Evolutionary conservation across 345 rosid species (phyloP), one percentile per base, ranked within the genome.

Genomic region (Populus deltoides): DNA sequence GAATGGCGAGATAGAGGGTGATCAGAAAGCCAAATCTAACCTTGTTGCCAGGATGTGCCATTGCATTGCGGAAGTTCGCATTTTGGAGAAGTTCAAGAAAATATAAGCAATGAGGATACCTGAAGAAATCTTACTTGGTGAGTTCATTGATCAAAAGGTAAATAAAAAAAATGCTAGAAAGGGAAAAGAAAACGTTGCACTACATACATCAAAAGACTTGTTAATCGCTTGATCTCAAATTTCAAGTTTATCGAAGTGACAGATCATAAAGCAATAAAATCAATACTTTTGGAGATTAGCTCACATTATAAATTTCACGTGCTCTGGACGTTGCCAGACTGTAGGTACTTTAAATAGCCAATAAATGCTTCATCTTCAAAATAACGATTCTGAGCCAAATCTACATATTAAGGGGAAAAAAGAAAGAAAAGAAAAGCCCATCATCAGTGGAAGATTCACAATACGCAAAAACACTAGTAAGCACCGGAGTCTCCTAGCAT

Each of bases 1-100:
- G n/a, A 67, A 67, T 36, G 38, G 76, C 22, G 3, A 79, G 72
- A 78, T 71, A 55, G 33, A 65, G 20, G 25, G 13, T 12, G 31
- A 61, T 25, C 29, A 73, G 17, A 71, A 66, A 72, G 65, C 29
- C 33, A 63, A 76, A 72, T 38, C 33, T 5, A 79, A 94, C 99
- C 98, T 97, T 97, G 92, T 88, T 92, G 76, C 86, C 92, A 55
- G 98, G 99, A 91, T 92, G 98, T 10, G 99, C 98, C 97, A 97
- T 94, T 49, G 98, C 98, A 89, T 65, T 86, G 74, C 98, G 91
- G 84, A 94, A 97, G 84, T 87, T 92, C 10, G 97, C 88, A 80
- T 94, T 97, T 87, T 97, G 99, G 59, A 97, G 98, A 84, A 90
- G 97, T 82, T 97, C 97, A 22, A 97, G 97, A 79, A 97, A 94